phyloP scores from a whole-genome alignment of 495 filamentous ascomycete species.

The Annulohypoxylon bovei region DNA sequence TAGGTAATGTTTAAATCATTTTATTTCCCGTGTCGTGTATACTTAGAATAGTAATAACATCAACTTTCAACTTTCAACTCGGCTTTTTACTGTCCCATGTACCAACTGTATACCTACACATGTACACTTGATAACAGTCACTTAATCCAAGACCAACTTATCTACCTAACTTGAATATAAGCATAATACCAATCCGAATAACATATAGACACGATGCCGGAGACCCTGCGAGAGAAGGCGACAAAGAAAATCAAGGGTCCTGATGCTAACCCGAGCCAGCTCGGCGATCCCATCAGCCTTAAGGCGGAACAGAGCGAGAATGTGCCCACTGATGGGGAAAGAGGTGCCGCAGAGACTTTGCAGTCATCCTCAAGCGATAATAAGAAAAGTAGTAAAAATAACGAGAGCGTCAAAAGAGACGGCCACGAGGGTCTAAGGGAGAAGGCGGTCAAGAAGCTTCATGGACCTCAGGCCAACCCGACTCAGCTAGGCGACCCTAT shows the following conservation, averaged over 20 bases:
- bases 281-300: constrained; percentile 56
- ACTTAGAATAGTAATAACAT: constrained; percentile 4
- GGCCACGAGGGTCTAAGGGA: constrained; percentile 38
- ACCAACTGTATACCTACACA: too few relatives aligned
- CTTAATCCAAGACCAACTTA: not conserved
- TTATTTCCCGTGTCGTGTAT: not conserved
- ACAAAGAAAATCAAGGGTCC: constrained; percentile 50
- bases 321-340: constrained; percentile 34
- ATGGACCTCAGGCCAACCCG: constrained; percentile 51
- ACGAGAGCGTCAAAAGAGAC: not conserved
- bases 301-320: constrained; percentile 53
- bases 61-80: not conserved
- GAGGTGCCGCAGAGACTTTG: constrained; percentile 15
- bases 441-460: constrained; percentile 50
- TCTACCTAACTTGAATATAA: not conserved
- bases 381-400: not conserved
- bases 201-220: constrained; percentile 29
- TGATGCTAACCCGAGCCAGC: constrained; percentile 53
- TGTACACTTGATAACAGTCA: not conserved
- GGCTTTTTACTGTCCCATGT: not conserved
- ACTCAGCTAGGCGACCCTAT: constrained; percentile 55
- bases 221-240: constrained; percentile 49
- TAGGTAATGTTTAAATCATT: constrained; percentile 11
- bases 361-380: not conserved
- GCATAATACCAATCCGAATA: not conserved